A percentile compares a stretch with the other conserved stretches of the same genome.
Conservation (phyloP, 108 stramenopile genomes). For the Chaetoceros tenuissimus region DNA sequence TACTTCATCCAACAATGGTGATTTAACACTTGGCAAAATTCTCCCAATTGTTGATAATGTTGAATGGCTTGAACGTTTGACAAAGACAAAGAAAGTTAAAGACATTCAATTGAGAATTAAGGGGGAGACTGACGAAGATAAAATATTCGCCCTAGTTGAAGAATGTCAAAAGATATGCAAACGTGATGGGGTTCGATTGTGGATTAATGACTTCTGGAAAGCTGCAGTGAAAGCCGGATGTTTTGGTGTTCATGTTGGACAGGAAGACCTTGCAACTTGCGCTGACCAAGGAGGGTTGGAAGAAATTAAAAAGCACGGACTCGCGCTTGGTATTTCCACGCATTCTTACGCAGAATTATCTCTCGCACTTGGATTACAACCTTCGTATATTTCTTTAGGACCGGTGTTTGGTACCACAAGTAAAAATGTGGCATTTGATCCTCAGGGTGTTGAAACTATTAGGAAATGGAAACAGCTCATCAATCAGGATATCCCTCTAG, state of each 20-base stretch:
- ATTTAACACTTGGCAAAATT: slow-evolving; percentile 48
- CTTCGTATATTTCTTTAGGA: slow-evolving; percentile 85
- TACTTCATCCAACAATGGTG: slow-evolving; percentile 4
- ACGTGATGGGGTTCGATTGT: slow-evolving; percentile 55
- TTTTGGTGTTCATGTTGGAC: slow-evolving; percentile 90
- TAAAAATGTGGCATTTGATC: slow-evolving; percentile 80
- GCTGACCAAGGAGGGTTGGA: slow-evolving; percentile 46
- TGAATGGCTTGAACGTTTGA: slow-evolving; percentile 48
- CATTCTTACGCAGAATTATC: slow-evolving; percentile 88
- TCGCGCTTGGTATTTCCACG: slow-evolving; percentile 86
- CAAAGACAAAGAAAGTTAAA: slow-evolving; percentile 29
- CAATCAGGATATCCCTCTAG: slow-evolving; percentile 61
- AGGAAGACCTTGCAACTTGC: slow-evolving; percentile 82
- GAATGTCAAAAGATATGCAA: slow-evolving; percentile 46
- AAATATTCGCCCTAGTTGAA: slow-evolving; percentile 39
- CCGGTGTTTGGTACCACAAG: slow-evolving; percentile 81
- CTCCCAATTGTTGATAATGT: slow-evolving; percentile 75
- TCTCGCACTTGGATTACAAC: slow-evolving; percentile 70
- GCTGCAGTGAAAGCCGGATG: slow-evolving; percentile 66
- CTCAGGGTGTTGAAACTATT: slow-evolving; percentile 72
- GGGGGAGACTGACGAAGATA: slow-evolving; percentile 41
- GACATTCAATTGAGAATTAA: slow-evolving; percentile 84
- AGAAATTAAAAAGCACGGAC: slow-evolving; percentile 20
- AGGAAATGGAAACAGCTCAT: slow-evolving; percentile 76
- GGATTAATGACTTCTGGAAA: slow-evolving; percentile 90